phyloP scores from a whole-genome alignment of 2,329 filamentous ascomycete genomes.

The Cladophialophora chaetospira region DNA sequence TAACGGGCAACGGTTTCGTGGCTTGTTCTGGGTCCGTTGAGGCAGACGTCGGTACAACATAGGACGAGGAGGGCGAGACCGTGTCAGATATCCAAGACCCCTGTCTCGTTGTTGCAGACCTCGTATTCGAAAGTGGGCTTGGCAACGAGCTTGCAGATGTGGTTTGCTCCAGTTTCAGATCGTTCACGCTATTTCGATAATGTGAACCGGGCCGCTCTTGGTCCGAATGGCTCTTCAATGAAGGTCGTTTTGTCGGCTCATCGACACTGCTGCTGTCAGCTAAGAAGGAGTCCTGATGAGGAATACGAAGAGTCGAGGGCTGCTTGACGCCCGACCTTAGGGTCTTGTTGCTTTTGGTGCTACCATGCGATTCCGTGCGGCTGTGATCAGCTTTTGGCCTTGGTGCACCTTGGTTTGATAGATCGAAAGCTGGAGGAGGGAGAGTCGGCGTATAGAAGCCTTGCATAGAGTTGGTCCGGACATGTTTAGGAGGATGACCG shows the following conservation, averaged over 20 bases:
- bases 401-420: constrained; percentile 10
- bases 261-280: constrained; percentile 38
- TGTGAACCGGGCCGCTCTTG: constrained; percentile 27
- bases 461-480: constrained; percentile 30
- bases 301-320: constrained; percentile 23
- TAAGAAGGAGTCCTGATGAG: constrained; percentile 36
- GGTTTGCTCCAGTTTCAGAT: constrained; percentile 13
- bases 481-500: constrained; percentile 15
- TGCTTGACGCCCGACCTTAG: constrained; percentile 20
- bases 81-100: constrained; percentile 27
- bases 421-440: constrained; percentile 19
- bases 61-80: constrained; percentile 14
- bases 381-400: constrained; percentile 12
- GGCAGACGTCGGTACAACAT: background rate
- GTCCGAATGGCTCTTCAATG: constrained; percentile 24
- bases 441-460: constrained; percentile 27
- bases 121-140: constrained; percentile 11
- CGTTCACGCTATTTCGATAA: constrained; percentile 7
- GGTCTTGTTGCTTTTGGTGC: constrained; percentile 23
- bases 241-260: constrained; percentile 24
- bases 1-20: background rate
- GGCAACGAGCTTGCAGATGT: constrained; percentile 17
- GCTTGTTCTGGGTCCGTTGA: background rate
- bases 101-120: constrained; percentile 14
- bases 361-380: constrained; percentile 25